Percentiles rank a stretch among this genome's conserved stretches.
Evolutionary conservation across 495 filamentous ascomycete genomes (phyloP).

Genomic region (Entonaema liquescens): DNA sequence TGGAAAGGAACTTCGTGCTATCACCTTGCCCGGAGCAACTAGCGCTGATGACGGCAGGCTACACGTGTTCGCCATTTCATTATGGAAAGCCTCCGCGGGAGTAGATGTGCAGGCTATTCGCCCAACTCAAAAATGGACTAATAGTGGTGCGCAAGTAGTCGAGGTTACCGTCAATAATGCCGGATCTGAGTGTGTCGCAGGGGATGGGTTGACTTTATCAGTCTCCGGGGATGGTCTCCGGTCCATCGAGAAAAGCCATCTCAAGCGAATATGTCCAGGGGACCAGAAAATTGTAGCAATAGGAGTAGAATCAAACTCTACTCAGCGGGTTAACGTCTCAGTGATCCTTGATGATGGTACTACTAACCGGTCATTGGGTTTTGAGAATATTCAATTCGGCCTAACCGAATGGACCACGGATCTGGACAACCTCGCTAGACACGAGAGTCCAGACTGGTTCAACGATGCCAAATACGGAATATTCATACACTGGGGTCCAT

Average conservation of each 20-base stretch:
- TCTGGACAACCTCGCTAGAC: constrained; percentile 47
- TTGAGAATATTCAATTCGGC: constrained; percentile 41
- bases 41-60: constrained; percentile 46
- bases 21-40: constrained; percentile 53
- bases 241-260: constrained; percentile 49
- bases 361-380: neutral
- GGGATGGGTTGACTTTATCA: constrained; percentile 49
- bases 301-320: constrained; percentile 49
- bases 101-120: constrained; percentile 59
- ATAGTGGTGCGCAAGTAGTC: constrained; percentile 58
- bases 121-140: constrained; percentile 60
- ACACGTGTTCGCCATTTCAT: constrained; percentile 57
- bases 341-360: constrained; percentile 20
- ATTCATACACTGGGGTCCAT: constrained; percentile 66
- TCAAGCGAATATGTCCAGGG: constrained; percentile 62
- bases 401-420: constrained; percentile 45
- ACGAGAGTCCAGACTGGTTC: constrained; percentile 64
- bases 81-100: constrained; percentile 32
- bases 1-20: constrained; percentile 52
- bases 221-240: constrained; percentile 50
- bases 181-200: constrained; percentile 53
- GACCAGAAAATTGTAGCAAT: constrained; percentile 60
- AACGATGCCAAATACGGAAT: constrained; percentile 64
- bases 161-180: constrained; percentile 63
- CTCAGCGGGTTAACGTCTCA: constrained; percentile 20